These are phyloP conservation scores for Plasmodium ovale DNA, from an alignment of 169 alveolate genomes.

Conservation along the genomic window DNA sequence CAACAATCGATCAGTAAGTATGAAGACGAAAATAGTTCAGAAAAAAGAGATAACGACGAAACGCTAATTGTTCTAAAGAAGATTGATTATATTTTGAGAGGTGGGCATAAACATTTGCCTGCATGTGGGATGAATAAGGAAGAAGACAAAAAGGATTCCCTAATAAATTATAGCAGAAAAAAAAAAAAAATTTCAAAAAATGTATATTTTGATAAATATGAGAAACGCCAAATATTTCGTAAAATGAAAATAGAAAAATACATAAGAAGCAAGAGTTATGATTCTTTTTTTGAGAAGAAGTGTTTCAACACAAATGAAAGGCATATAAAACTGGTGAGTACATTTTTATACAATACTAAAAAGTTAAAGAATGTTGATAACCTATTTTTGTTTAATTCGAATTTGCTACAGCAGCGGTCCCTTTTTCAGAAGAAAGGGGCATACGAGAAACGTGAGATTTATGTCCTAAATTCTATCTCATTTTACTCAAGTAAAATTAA, in stretches of 20 bases:
- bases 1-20: neutral
- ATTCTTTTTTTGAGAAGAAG: slow-evolving; percentile 25
- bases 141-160: neutral
- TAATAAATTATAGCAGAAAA: neutral
- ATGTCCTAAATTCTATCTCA: slow-evolving; percentile 24
- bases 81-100: neutral
- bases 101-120: neutral
- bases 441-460: slow-evolving; percentile 6
- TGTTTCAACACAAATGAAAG: neutral
- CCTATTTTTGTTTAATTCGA: slow-evolving; percentile 14
- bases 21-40: neutral
- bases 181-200: neutral
- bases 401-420: slow-evolving; percentile 27
- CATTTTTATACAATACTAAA: neutral
- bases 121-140: neutral
- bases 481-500: slow-evolving; percentile 47
- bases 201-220: neutral
- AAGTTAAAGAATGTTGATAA: neutral
- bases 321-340: neutral
- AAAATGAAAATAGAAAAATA: neutral
- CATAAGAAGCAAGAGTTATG: slow-evolving; percentile 23
- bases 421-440: slow-evolving; percentile 7
- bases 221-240: neutral
- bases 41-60: neutral
- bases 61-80: slow-evolving; percentile 7